Base-by-base conservation (phyloP, 1,139 yeast species). In the Geotrichum aggregatum region DNA sequence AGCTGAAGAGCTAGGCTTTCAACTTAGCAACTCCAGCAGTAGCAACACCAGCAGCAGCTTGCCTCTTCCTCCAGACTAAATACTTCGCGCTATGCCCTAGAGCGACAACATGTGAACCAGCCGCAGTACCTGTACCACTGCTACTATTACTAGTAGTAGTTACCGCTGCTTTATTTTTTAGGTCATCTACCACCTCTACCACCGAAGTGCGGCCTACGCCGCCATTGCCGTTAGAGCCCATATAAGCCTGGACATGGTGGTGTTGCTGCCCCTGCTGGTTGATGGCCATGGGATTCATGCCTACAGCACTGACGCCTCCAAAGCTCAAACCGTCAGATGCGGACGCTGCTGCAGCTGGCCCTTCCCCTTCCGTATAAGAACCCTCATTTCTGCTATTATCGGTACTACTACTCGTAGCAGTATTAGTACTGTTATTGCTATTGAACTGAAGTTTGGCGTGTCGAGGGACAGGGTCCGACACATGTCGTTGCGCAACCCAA, bases 81-180 rank as follows among this genome's bases (percentile, higher is more conserved):
- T 85, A 87, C 64, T 75, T 75, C 1, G 87, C 86, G 50, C 84
- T 78, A 63, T 84, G 91, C 1, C 91, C 91, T 47, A 83, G 66
- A 24, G 28, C 28, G 8, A 5, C 28, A 24, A 8, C 28, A 24
- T n/a, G n/a, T n/a, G 28, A 24, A 24, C 28, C 28, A 24, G 28
- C 28, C 8, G 8, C 8, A 24, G 28, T 24, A 24, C 7, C 8
- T 5, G 28, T 5, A 24, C 8, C 8, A 24, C 5, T 24, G 8
- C 28, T 24, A 24, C 28, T 24, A 24, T 5, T 24, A 24, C 28
- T 24, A 24, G 28, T 24, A 24, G 7, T 24, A 24, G 2, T 43
- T n/a, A n/a, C 31, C 58, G n/a, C n/a, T n/a, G n/a, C n/a, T n/a
- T n/a, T n/a, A n/a, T 52, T 52, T 47, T 54, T 52, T 24, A 62